Evolutionary conservation across 306 rosid species (phyloP).

Genomic region (Benincasa hispida): DNA sequence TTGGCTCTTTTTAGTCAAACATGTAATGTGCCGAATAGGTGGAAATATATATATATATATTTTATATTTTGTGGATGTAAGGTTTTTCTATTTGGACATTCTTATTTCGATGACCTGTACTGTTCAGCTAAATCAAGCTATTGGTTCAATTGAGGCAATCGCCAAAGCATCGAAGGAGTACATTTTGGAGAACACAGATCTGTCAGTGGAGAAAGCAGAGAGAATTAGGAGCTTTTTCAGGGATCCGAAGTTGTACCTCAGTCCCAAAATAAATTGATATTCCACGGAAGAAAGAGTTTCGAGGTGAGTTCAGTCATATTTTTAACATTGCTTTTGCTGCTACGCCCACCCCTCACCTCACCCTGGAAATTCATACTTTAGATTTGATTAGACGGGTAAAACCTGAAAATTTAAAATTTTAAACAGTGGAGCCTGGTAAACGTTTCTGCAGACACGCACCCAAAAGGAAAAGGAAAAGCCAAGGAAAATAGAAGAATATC

Average conservation of each 20-base stretch:
- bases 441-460: not conserved
- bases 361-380: not conserved
- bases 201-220: conserved; percentile 73
- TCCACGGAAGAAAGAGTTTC: not conserved
- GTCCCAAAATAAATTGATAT: conserved; percentile 53
- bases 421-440: not conserved
- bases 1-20: not conserved
- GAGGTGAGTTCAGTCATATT: not conserved
- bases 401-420: not conserved
- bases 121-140: conserved; percentile 68
- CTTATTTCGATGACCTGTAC: not conserved
- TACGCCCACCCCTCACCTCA: no score
- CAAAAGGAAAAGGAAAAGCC: not conserved
- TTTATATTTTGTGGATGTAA: not conserved
- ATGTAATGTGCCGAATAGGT: not conserved
- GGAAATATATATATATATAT: not conserved
- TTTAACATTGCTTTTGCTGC: not conserved
- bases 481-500: not conserved
- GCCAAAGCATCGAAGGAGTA: conserved; percentile 66
- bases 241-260: conserved; percentile 54
- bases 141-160: conserved; percentile 81
- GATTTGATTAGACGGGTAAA: not conserved
- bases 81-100: not conserved
- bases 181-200: conserved; percentile 75
- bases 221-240: conserved; percentile 52